These are phyloP conservation scores for Candolleomyces efflorescens DNA, from an alignment of 768 basidiomycete genomes.

Conservation along the genomic window DNA sequence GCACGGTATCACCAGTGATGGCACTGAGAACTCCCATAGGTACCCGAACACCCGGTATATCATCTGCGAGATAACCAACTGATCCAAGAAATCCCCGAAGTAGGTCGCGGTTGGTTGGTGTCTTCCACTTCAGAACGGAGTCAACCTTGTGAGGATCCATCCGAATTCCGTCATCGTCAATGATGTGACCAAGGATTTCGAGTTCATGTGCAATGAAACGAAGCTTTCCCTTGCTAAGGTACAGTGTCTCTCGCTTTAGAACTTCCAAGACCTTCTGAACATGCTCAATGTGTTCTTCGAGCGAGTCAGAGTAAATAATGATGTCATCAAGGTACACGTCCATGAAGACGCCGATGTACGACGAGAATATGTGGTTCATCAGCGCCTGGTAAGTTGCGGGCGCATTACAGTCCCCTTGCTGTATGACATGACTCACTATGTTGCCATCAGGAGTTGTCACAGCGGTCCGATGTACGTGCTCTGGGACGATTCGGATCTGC, in stretches of 20 bases:
- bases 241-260: conserved; percentile 22
- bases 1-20: conserved; percentile 18
- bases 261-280: conserved; percentile 22
- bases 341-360: conserved; percentile 28
- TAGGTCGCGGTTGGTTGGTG: conserved; percentile 27
- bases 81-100: conserved; percentile 28
- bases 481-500: conserved; percentile 25
- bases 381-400: conserved; percentile 23
- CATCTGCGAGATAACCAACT: conserved; percentile 27
- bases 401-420: conserved; percentile 21
- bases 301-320: conserved; percentile 26
- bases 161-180: conserved; percentile 33
- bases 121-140: conserved; percentile 27
- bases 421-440: conserved; percentile 25
- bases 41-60: conserved; percentile 26
- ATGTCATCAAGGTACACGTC: conserved; percentile 22
- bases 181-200: conserved; percentile 16
- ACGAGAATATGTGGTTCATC: conserved; percentile 29
- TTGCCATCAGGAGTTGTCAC: conserved; percentile 27
- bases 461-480: conserved; percentile 18
- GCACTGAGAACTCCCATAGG: conserved; percentile 32
- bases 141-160: conserved; percentile 46
- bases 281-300: conserved; percentile 29
- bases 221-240: conserved; percentile 24
- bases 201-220: conserved; percentile 11